Percentiles rank a stretch among this genome's conserved stretches.
phyloP scores from a whole-genome alignment of 352 stramenopile species.

The Phytopythium aichiense region DNA sequence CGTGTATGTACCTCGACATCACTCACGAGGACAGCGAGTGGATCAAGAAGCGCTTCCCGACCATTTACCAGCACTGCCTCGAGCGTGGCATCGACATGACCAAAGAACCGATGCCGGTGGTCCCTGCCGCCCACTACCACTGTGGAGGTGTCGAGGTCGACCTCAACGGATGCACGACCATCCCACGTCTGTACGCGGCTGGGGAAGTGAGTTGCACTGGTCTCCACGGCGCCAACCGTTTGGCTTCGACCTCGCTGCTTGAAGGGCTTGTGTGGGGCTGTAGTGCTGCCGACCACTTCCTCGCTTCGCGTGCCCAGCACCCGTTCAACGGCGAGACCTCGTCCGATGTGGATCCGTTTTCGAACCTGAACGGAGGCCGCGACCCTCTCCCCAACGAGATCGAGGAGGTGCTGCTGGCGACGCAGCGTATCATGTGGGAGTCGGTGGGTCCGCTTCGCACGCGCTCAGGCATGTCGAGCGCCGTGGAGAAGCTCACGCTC shows the following conservation, averaged over 20 bases:
- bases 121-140: slow-evolving; percentile 93
- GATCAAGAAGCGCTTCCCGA: slow-evolving; percentile 83
- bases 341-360: slow-evolving; percentile 33
- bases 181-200: slow-evolving; percentile 87
- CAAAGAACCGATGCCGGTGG: slow-evolving; percentile 85
- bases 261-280: slow-evolving; percentile 94
- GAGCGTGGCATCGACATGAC: slow-evolving; percentile 90
- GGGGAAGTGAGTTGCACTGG: slow-evolving; percentile 93
- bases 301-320: slow-evolving; percentile 9
- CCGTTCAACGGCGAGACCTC: slow-evolving; percentile 6
- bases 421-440: slow-evolving; percentile 92
- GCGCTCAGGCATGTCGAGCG: slow-evolving; percentile 60
- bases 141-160: slow-evolving; percentile 92
- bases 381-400: slow-evolving; percentile 47
- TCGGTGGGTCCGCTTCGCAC: slow-evolving; percentile 90
- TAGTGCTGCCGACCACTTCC: slow-evolving; percentile 79
- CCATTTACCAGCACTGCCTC: slow-evolving; percentile 82
- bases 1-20: slow-evolving; percentile 93
- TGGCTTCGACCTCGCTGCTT: slow-evolving; percentile 92
- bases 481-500: slow-evolving; percentile 74
- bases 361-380: slow-evolving; percentile 28
- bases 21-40: slow-evolving; percentile 85
- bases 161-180: slow-evolving; percentile 73
- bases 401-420: slow-evolving; percentile 56
- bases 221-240: slow-evolving; percentile 92